Base-by-base conservation (phyloP, 108 stramenopile genomes). In the Conticribra weissflogii region DNA sequence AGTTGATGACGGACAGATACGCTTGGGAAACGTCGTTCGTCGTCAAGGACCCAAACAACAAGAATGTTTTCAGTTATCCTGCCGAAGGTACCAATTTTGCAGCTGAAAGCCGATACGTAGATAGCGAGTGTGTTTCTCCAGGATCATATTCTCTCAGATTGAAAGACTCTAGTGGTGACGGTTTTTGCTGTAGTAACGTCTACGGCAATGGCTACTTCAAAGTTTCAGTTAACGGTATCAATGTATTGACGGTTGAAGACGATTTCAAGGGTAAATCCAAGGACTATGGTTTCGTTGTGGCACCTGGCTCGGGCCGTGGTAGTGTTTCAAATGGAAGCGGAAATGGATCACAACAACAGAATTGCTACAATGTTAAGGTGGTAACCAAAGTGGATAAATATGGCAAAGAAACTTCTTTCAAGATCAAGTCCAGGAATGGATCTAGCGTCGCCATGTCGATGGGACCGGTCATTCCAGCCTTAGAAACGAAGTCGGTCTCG, bases 1-100 rank as follows among this genome's bases (percentile, higher is more conserved):
- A n/a, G 8, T 25, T 74, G n/a, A 65, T 30, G 19, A 65, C 72
- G 15, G 63, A 65, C 48, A 19, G 22, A 1, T 58, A 59, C 31
- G 63, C 46, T 0, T 59, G 56, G 18, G 63, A 74, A 36, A 65
- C 56, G 22, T 52, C 49, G 1, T 65, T 36, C 24, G 55, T 51
- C 47, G 18, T 74, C 18, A 48, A 46, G 46, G n/a, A 52, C 1
- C 4, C 46, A 1, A 23, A 41, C 32, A 27, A 51, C 27, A 17
- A 25, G 3, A 21, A 54, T 27, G 28, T 74, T 0, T 31, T 32
- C 1, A 28, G n/a, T 8, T 29, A 34, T 22, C 71, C 71, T n/a
- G 53, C 41, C 0, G 0, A 14, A 17, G 55, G 55, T 5, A 51
- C 48, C 7, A 21, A 27, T 2, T 74, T 65, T 51, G 72, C 44